Evolutionary conservation across 1,284 basidiomycete species (phyloP).

Genomic region (Mycena sp.): DNA sequence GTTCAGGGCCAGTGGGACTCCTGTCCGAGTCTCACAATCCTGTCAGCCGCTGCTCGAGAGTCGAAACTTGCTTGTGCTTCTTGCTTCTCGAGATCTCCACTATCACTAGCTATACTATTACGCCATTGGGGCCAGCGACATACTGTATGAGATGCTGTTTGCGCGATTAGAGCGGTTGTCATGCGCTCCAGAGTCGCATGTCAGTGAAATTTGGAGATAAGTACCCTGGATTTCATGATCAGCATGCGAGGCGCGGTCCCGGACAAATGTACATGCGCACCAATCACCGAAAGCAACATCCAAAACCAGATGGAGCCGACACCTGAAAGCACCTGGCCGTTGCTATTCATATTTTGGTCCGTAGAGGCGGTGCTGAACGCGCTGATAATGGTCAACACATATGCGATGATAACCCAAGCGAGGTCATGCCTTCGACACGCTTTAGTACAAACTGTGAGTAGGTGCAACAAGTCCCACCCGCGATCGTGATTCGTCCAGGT

Average conservation of each 20-base stretch:
- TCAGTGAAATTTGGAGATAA: no score
- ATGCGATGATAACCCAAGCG: conserved; percentile 21
- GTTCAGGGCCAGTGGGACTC: no score
- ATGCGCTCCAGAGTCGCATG: conserved; percentile 19
- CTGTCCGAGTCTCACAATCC: no score
- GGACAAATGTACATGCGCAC: no score
- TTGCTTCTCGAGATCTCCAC: no score
- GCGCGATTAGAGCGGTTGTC: conserved; percentile 13
- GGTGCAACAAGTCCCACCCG: conserved; percentile 1
- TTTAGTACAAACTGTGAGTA: not conserved
- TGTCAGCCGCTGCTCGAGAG: no score
- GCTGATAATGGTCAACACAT: conserved; percentile 20
- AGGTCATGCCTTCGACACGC: conserved; percentile 7
- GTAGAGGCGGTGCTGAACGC: conserved; percentile 23
- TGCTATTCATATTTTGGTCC: conserved; percentile 25
- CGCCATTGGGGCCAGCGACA: conserved; percentile 5
- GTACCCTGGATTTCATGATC: conserved; percentile 3
- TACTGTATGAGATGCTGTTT: conserved; percentile 8
- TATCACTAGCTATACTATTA: no score
- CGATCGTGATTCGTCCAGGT: no score
- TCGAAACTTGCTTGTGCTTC: no score
- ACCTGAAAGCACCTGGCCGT: conserved; percentile 24
- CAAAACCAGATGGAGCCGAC: conserved; percentile 26
- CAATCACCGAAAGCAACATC: conserved; percentile 23
- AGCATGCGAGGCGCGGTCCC: not conserved